A percentile compares a stretch with the other conserved stretches of the same genome.
Evolutionary conservation across 257 asterid genomes (phyloP).

Genomic region (Lavandula angustifolia): DNA sequence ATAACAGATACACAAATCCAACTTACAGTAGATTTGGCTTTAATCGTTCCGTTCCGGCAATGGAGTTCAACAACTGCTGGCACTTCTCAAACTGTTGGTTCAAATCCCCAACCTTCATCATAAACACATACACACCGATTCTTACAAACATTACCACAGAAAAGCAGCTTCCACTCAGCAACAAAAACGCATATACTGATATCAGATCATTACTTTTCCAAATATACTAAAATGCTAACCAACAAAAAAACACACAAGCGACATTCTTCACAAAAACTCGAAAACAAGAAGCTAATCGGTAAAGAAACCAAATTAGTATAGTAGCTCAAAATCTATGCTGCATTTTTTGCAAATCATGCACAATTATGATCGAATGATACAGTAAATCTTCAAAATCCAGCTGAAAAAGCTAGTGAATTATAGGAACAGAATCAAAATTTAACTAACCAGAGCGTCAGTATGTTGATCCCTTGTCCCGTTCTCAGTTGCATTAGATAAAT

Average conservation of each 20-base stretch:
- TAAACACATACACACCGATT: conserved; percentile 17
- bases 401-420: not conserved
- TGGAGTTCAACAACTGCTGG: conserved; percentile 89
- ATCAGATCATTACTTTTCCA: not conserved
- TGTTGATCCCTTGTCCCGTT: conserved; percentile 92
- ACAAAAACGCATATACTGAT: not conserved
- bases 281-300: not conserved
- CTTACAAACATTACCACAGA: conserved; percentile 4
- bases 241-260: not conserved
- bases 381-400: not conserved
- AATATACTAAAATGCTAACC: not conserved
- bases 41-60: conserved; percentile 67
- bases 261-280: not conserved
- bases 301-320: not conserved
- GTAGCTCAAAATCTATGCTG: not conserved
- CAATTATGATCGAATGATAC: not conserved
- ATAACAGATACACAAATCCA: not conserved
- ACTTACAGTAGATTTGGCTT: conserved; percentile 77
- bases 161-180: not conserved
- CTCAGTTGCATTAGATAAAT: conserved; percentile 74
- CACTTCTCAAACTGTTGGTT: conserved; percentile 89
- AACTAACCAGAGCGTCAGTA: conserved; percentile 80
- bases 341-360: not conserved
- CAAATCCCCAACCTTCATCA: conserved; percentile 68
- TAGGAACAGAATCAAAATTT: not conserved